Percentiles rank a stretch among this genome's conserved stretches.
Conservation (phyloP, 2,329 filamentous ascomycete species). For the Tolypocladium ophioglossoides region DNA sequence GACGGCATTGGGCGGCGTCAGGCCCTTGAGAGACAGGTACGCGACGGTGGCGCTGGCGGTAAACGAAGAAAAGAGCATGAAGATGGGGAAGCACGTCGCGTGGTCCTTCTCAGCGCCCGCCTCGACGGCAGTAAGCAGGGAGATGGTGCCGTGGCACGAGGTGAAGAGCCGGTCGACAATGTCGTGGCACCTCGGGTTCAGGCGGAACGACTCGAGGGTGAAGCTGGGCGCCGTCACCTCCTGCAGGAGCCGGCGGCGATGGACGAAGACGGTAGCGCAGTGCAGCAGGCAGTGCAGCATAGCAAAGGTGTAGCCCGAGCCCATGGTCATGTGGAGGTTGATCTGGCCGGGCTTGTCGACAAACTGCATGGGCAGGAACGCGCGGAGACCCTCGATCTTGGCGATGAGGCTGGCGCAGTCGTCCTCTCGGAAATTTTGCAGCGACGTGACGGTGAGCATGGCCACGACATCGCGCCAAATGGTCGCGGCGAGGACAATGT, state of each 20-base stretch:
- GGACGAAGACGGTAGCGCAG: conserved; percentile 50
- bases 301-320: conserved; percentile 50
- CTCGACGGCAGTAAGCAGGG: conserved; percentile 44
- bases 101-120: conserved; percentile 45
- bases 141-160: conserved; percentile 48
- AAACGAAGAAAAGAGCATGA: conserved; percentile 53
- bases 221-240: conserved; percentile 43
- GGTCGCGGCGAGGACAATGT: conserved; percentile 49
- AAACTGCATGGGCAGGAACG: conserved; percentile 46
- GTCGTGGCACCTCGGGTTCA: conserved; percentile 37
- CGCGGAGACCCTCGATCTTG: conserved; percentile 45
- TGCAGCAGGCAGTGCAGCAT: conserved; percentile 53
- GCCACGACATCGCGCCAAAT: conserved; percentile 52
- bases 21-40: conserved; percentile 50
- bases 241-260: conserved; percentile 48
- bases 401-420: conserved; percentile 39
- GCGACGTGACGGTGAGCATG: conserved; percentile 45
- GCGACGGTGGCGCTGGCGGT: conserved; percentile 50
- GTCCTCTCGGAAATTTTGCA: conserved; percentile 42
- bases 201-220: conserved; percentile 42
- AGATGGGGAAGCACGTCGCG: conserved; percentile 50
- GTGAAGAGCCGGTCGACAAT: conserved; percentile 47
- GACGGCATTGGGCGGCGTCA: conserved; percentile 44
- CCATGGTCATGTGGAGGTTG: conserved; percentile 53
- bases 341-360: conserved; percentile 52